These are phyloP conservation scores for Lunularia cruciata DNA, from an alignment of 225 moss, liverwort and hornwort species.

Conservation along the genomic window DNA sequence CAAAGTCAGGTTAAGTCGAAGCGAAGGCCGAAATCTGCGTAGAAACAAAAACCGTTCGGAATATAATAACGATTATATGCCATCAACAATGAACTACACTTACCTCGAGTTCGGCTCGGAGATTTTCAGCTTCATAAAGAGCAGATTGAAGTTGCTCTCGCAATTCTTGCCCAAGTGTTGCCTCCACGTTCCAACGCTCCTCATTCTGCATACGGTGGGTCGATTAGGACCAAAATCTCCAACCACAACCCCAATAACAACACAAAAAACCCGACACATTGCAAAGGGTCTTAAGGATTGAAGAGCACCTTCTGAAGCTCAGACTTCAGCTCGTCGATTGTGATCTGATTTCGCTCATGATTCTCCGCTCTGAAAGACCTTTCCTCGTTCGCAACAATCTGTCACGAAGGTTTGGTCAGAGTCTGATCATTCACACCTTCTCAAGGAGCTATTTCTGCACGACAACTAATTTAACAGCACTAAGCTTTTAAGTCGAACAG, in stretches of 20 bases:
- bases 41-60: too few relatives aligned
- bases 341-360: conserved; percentile 6
- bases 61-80: too few relatives aligned
- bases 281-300: too few relatives aligned
- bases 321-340: conserved; percentile 40
- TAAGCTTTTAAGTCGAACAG: not conserved
- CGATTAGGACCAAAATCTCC: not conserved
- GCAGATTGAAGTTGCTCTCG: conserved; percentile 57
- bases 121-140: conserved; percentile 43
- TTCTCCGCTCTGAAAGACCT: not conserved
- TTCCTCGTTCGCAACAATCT: not conserved
- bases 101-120: conserved; percentile 72
- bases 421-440: not conserved
- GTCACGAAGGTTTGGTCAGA: not conserved
- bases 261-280: too few relatives aligned
- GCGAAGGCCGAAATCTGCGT: too few relatives aligned
- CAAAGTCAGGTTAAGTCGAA: not conserved
- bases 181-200: conserved; percentile 47
- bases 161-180: conserved; percentile 38
- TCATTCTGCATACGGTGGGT: conserved; percentile 36
- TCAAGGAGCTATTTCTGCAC: too few relatives aligned
- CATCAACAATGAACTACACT: too few relatives aligned
- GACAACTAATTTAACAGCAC: too few relatives aligned
- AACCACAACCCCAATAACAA: too few relatives aligned
- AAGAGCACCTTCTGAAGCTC: conserved; percentile 60